Conservation (phyloP, 441 rosid species). For the Metrosideros polymorpha region DNA sequence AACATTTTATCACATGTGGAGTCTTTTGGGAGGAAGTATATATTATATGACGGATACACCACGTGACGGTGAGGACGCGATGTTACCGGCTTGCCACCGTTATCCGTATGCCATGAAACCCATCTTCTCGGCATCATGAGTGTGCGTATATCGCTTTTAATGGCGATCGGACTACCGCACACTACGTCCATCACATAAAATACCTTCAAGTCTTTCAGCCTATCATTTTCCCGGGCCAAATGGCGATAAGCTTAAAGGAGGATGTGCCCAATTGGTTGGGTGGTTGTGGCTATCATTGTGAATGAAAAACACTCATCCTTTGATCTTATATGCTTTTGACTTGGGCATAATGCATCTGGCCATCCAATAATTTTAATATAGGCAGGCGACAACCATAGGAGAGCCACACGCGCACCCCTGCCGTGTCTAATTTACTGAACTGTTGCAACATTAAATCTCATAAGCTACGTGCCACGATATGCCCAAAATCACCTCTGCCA, state of each 20-base stretch:
- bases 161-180: not conserved
- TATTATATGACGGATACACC: not conserved
- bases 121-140: not conserved
- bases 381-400: not conserved
- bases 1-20: not conserved
- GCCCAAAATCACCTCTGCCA: not conserved
- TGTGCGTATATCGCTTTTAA: not conserved
- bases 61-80: rapidly evolving
- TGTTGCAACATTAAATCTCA: not conserved
- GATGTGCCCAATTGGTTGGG: not conserved
- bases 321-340: not conserved
- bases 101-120: not conserved
- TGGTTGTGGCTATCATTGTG: not conserved
- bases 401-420: not conserved
- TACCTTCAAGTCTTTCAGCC: not conserved
- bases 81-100: not conserved
- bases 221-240: not conserved
- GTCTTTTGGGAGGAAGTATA: not conserved
- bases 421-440: not conserved
- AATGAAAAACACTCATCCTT: not conserved
- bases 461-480: not conserved
- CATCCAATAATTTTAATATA: not conserved
- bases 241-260: not conserved
- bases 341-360: not conserved
- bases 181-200: not conserved